Percentiles rank a stretch among this genome's conserved stretches.
phyloP scores from a whole-genome alignment of 805 yeast genomes.

The Hanseniaspora taiwanica region DNA sequence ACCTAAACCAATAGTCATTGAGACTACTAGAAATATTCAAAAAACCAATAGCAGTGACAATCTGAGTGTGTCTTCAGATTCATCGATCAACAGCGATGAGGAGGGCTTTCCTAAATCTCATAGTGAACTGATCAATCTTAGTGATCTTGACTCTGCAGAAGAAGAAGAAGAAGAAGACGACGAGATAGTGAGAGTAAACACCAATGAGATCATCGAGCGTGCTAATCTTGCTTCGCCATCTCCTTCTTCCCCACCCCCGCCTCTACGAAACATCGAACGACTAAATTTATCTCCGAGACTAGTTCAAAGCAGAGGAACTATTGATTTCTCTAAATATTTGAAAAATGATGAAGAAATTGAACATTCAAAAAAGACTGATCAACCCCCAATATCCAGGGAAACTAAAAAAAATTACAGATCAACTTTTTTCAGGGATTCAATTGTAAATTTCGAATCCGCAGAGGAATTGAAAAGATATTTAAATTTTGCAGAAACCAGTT shows the following conservation, averaged over 20 bases:
- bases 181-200: not conserved
- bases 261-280: not conserved
- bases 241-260: not conserved
- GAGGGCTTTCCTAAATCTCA: not conserved
- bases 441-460: conserved; percentile 8
- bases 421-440: conserved; percentile 5
- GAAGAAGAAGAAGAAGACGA: not conserved
- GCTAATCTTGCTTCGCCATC: not conserved
- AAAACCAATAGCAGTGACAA: not conserved
- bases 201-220: not conserved
- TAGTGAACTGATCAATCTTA: not conserved
- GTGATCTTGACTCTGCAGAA: not conserved
- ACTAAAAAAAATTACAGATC: not conserved
- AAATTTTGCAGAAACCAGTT: conserved; percentile 13
- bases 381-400: not conserved
- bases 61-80: not conserved
- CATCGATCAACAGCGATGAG: conserved; percentile 1
- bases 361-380: too few species aligned
- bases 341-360: too few species aligned
- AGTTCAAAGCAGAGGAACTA: conserved; percentile 1
- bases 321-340: conserved; percentile 5
- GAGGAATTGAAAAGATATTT: conserved; percentile 17
- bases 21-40: not conserved
- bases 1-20: not conserved
- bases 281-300: not conserved